Evolutionary conservation across 805 yeast species (phyloP).

Genomic region (Candida awuae): DNA sequence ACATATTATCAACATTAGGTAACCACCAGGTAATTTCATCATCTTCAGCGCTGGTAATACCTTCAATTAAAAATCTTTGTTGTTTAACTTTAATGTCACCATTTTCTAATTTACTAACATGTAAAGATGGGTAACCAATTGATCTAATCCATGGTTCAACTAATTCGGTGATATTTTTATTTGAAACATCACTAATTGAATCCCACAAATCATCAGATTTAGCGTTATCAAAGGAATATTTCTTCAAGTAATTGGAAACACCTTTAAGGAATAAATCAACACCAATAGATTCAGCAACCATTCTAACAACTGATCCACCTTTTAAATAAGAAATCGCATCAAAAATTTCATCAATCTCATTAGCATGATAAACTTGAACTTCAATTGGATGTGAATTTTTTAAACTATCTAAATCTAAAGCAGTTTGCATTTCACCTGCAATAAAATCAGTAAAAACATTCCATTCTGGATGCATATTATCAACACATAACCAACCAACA

Average conservation of each 20-base stretch:
- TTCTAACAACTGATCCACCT: constrained; percentile 71
- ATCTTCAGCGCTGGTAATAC: constrained; percentile 48
- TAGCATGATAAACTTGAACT: constrained; percentile 71
- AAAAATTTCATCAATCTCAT: constrained; percentile 74
- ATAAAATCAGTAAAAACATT: constrained; percentile 56
- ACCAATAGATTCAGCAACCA: constrained; percentile 68
- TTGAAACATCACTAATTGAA: constrained; percentile 54
- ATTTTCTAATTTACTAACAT: constrained; percentile 34
- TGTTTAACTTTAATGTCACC: constrained; percentile 40
- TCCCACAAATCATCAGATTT: constrained; percentile 68
- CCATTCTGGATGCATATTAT: constrained; percentile 73
- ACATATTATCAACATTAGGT: constrained; percentile 32
- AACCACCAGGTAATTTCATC: constrained; percentile 54
- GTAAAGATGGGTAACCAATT: constrained; percentile 65
- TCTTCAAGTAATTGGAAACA: constrained; percentile 58
- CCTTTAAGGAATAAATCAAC: constrained; percentile 63
- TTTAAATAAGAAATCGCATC: constrained; percentile 76
- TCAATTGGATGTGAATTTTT: constrained; percentile 72
- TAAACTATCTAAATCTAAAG: constrained; percentile 48
- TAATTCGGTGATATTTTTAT: constrained; percentile 47
- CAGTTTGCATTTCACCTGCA: constrained; percentile 42
- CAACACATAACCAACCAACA: constrained; percentile 67
- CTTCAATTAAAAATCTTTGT: constrained; percentile 54
- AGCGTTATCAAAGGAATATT: constrained; percentile 61
- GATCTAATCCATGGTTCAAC: constrained; percentile 68